Evolutionary conservation across 192 early-diverging fungal species (phyloP).

Genomic region (Coemansia biformis): DNA sequence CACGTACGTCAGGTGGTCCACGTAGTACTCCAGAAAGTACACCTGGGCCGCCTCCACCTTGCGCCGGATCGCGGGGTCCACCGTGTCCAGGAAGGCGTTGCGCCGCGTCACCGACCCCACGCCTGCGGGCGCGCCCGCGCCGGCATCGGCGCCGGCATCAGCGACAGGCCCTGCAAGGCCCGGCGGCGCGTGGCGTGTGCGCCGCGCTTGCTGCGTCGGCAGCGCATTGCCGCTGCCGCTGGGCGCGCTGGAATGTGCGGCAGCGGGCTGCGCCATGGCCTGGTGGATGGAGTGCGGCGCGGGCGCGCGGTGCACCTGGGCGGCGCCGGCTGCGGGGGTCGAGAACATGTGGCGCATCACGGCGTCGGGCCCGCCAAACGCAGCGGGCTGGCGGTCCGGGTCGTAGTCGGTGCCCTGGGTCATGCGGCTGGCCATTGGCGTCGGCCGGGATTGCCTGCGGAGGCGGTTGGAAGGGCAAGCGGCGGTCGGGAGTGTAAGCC

Average conservation of each 20-base stretch:
- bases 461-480: too few relatives aligned
- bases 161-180: background rate
- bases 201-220: slow-evolving; percentile 34
- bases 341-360: slow-evolving; percentile 47
- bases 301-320: slow-evolving; percentile 7
- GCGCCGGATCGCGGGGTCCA: slow-evolving; percentile 46
- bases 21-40: slow-evolving; percentile 77
- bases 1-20: slow-evolving; percentile 67
- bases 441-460: too few relatives aligned
- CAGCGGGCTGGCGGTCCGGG: slow-evolving; percentile 22
- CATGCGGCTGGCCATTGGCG: slow-evolving; percentile 38
- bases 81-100: slow-evolving; percentile 42
- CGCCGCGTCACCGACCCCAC: slow-evolving; percentile 41
- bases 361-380: slow-evolving; percentile 20
- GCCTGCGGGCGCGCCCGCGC: slow-evolving; percentile 10
- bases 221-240: slow-evolving; percentile 20
- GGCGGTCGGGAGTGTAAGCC: too few relatives aligned
- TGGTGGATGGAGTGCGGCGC: slow-evolving; percentile 27
- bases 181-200: slow-evolving; percentile 19
- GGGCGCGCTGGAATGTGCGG: slow-evolving; percentile 13
- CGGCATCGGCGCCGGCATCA: background rate
- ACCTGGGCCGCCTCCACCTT: slow-evolving; percentile 45
- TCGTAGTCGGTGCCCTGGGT: slow-evolving; percentile 45
- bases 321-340: slow-evolving; percentile 11
- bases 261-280: slow-evolving; percentile 17